Evolutionary conservation across 2,329 filamentous ascomycete genomes (phyloP).

Genomic region (Fusarium metavorans): DNA sequence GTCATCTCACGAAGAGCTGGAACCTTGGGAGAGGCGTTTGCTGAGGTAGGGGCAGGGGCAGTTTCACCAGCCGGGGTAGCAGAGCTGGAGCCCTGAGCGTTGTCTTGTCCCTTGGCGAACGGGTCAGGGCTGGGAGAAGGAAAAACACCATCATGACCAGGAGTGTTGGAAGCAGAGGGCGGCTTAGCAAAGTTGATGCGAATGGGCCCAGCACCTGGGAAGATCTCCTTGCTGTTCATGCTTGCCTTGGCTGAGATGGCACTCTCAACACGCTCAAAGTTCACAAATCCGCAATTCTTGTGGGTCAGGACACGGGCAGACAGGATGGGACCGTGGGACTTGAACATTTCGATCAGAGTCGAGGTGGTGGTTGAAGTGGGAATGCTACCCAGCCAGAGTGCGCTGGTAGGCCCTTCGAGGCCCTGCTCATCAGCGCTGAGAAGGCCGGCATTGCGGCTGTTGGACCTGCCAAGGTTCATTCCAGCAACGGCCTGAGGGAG

Average conservation of each 20-base stretch:
- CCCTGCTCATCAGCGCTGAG: conserved; percentile 82
- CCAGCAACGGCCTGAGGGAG: conserved; percentile 85
- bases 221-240: conserved; percentile 97
- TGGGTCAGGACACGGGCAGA: conserved; percentile 95
- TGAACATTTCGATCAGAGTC: conserved; percentile 94
- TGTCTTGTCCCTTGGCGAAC: conserved; percentile 70
- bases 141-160: conserved; percentile 87
- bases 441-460: conserved; percentile 74
- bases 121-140: conserved; percentile 93
- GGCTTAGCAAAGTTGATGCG: conserved; percentile 98
- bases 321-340: conserved; percentile 89
- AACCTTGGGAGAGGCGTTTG: conserved; percentile 69
- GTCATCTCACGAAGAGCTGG: conserved; percentile 82
- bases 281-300: conserved; percentile 99
- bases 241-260: conserved; percentile 88
- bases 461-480: conserved; percentile 77
- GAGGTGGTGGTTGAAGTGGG: conserved; percentile 97
- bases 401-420: conserved; percentile 89
- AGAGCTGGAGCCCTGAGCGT: conserved; percentile 46
- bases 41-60: conserved; percentile 47
- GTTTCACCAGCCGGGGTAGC: conserved; percentile 51
- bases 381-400: conserved; percentile 97
- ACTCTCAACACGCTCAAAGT: conserved; percentile 92
- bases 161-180: conserved; percentile 88
- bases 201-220: conserved; percentile 93